Percentiles rank a stretch among this genome's conserved stretches.
Conservation (phyloP, 1,284 basidiomycete species). For the Irpex sp. region DNA sequence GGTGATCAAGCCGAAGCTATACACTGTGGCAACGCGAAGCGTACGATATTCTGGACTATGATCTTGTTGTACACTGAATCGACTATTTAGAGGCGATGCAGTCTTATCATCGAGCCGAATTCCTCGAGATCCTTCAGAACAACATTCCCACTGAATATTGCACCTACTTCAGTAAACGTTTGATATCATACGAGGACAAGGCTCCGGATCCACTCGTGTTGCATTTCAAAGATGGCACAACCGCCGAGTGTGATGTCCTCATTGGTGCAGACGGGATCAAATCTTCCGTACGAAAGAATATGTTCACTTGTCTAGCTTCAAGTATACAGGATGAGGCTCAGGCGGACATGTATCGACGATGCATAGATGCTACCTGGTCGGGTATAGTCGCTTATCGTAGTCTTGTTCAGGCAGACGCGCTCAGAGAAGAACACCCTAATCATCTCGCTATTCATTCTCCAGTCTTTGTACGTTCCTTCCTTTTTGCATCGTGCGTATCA, state of each 20-base stretch:
- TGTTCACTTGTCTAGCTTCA: conserved; percentile 21
- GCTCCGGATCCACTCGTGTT: conserved; percentile 12
- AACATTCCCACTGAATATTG: conserved; percentile 26
- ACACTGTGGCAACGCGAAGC: neutral
- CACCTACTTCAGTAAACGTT: conserved; percentile 34
- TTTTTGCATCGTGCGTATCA: neutral
- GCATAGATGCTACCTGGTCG: conserved; percentile 13
- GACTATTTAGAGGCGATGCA: conserved; percentile 19
- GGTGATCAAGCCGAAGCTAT: conserved; percentile 9
- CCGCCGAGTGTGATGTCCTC: conserved; percentile 36
- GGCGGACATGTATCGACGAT: neutral
- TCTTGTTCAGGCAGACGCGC: conserved; percentile 4
- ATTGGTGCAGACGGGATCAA: conserved; percentile 44
- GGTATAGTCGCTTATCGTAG: conserved; percentile 15
- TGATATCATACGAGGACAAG: conserved; percentile 27
- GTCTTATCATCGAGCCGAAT: conserved; percentile 37
- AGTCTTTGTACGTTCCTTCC: conserved; percentile 8
- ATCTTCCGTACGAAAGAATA: conserved; percentile 34
- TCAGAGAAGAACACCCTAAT: conserved; percentile 2
- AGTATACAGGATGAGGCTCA: conserved; percentile 1
- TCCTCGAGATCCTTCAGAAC: conserved; percentile 34
- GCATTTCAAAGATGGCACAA: conserved; percentile 33
- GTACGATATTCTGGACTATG: neutral
- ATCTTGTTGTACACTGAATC: conserved; percentile 11
- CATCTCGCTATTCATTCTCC: conserved; percentile 9